Evolutionary conservation across 129 eudicot genomes (phyloP).

Genomic region (Pseudognaphalium luteoalbum): DNA sequence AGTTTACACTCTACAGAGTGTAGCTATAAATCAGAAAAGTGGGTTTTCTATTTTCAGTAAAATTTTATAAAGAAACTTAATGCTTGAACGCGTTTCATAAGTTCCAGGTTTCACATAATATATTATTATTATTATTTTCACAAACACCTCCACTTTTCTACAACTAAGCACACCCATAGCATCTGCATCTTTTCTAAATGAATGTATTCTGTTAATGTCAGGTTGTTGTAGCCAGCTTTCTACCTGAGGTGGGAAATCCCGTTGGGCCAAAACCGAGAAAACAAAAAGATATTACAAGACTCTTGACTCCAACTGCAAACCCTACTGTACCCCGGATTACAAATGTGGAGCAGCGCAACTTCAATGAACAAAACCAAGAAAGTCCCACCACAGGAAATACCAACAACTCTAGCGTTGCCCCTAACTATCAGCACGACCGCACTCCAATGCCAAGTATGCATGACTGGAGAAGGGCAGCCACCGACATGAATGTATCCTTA

Average conservation of each 20-base stretch:
- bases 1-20: too few species aligned
- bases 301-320: conserved; percentile 11
- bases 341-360: conserved; percentile 33
- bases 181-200: neutral
- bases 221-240: conserved; percentile 70
- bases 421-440: conserved; percentile 32
- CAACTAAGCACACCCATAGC: neutral
- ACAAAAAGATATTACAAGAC: neutral
- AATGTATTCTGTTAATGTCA: conserved; percentile 26
- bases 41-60: too few species aligned
- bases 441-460: conserved; percentile 27
- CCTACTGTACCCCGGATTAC: conserved; percentile 25
- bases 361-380: conserved; percentile 33
- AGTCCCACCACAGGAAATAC: conserved; percentile 26
- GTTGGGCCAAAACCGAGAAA: conserved; percentile 28
- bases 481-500: conserved; percentile 70
- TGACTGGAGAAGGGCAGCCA: conserved; percentile 44
- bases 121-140: too few species aligned
- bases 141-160: too few species aligned
- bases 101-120: too few species aligned
- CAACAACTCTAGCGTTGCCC: conserved; percentile 28
- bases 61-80: too few species aligned
- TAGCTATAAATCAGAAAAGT: too few species aligned
- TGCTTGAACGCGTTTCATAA: too few species aligned
- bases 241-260: conserved; percentile 38